These are phyloP conservation scores for Phyllosticta ampelicida DNA, from an alignment of 2,329 filamentous ascomycete genomes.

Conservation along the genomic window DNA sequence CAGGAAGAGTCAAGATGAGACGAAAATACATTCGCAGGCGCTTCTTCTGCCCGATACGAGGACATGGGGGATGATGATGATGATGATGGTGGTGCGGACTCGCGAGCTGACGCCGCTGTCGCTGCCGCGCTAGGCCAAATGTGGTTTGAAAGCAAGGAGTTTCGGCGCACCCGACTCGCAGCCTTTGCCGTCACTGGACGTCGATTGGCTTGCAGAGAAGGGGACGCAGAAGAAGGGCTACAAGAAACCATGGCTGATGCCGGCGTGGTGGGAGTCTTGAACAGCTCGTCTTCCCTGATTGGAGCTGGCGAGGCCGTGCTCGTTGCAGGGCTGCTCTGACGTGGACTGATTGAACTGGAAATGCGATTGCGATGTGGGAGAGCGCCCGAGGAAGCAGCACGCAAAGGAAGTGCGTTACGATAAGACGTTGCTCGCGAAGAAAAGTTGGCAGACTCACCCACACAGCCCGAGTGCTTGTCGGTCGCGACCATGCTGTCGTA, in stretches of 20 bases:
- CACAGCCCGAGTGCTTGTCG: constrained; percentile 34
- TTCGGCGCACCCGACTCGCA: constrained; percentile 12
- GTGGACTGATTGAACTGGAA: constrained; percentile 2
- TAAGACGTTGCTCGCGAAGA: constrained; percentile 22
- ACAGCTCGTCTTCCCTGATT: constrained; percentile 14
- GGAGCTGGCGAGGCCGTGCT: background rate
- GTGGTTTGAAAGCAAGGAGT: constrained; percentile 21
- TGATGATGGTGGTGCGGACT: too few species aligned
- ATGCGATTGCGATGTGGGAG: constrained; percentile 1
- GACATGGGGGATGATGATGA: background rate
- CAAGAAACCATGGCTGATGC: constrained; percentile 31
- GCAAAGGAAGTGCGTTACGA: constrained; percentile 10
- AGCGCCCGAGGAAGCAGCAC: background rate
- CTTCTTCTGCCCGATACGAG: constrained; percentile 2
- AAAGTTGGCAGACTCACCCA: constrained; percentile 38
- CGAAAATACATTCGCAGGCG: constrained; percentile 11
- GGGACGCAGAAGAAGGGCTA: constrained; percentile 7
- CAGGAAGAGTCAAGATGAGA: constrained; percentile 26
- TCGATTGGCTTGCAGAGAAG: constrained; percentile 13
- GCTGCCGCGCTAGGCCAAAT: constrained; percentile 14
- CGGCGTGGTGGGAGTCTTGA: constrained; percentile 24
- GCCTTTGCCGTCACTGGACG: constrained; percentile 3
- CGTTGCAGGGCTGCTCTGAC: background rate
- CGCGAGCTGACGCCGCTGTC: constrained; percentile 10
- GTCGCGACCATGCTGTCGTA: constrained; percentile 37